Percentiles rank a stretch among this genome's conserved stretches.
Evolutionary conservation across 2,329 filamentous ascomycete genomes (phyloP).

Genomic region (Ceratocystis papillata): DNA sequence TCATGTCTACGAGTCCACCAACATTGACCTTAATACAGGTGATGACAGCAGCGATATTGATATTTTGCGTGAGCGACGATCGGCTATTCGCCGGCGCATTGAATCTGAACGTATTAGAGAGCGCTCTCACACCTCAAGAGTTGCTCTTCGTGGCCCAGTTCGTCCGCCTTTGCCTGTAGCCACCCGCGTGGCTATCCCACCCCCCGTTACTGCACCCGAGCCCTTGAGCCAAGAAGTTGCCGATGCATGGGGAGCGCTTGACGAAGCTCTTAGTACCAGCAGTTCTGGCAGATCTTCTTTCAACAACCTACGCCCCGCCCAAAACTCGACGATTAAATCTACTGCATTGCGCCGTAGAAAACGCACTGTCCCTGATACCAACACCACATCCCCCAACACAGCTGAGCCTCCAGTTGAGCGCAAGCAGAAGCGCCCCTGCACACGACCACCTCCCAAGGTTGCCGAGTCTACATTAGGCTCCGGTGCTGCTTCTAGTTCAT

Average conservation of each 20-base stretch:
- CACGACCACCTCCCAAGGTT: constrained; percentile 44
- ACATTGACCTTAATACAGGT: constrained; percentile 50
- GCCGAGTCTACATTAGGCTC: constrained; percentile 34
- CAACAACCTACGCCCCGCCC: neutral
- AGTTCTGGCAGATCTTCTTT: neutral
- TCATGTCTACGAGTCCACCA: constrained; percentile 54
- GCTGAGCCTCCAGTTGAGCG: constrained; percentile 46
- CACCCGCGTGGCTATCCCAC: constrained; percentile 1
- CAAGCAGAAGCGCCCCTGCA: constrained; percentile 78
- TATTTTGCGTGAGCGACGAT: constrained; percentile 41
- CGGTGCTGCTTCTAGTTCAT: constrained; percentile 20
- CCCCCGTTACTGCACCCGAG: neutral
- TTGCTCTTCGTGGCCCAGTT: neutral
- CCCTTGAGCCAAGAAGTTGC: constrained; percentile 53
- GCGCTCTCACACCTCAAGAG: neutral
- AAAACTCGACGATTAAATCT: neutral
- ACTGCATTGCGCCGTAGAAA: constrained; percentile 1
- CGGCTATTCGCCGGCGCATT: constrained; percentile 42
- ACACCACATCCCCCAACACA: neutral
- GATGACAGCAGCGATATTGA: constrained; percentile 39
- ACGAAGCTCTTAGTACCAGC: constrained; percentile 61
- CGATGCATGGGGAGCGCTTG: constrained; percentile 80
- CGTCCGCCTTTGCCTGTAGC: neutral
- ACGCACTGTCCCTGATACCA: neutral
- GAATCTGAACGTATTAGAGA: constrained; percentile 40